Evolutionary conservation across 108 stramenopile genomes (phyloP).

Genomic region (Aurantiochytrium sp.): DNA sequence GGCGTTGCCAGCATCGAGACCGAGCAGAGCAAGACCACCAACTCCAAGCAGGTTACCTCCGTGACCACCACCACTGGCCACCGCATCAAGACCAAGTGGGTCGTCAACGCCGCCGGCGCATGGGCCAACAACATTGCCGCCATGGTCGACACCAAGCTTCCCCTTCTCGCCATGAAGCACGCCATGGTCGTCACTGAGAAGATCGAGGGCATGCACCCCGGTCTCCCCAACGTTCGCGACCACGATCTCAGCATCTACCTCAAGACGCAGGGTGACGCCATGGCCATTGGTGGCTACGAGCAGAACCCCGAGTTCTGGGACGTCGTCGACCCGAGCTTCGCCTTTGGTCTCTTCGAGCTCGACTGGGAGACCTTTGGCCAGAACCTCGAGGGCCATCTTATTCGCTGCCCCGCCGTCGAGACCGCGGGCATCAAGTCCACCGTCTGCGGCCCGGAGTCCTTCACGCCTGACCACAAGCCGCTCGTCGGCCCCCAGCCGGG

Average conservation of each 20-base stretch:
- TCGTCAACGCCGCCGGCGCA: slow-evolving; percentile 6
- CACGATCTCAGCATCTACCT: slow-evolving; percentile 15
- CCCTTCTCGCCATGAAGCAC: slow-evolving; percentile 16
- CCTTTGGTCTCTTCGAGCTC: slow-evolving; percentile 18
- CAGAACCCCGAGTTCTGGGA: slow-evolving; percentile 20
- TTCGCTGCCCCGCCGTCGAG: not conserved
- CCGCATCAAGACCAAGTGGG: slow-evolving; percentile 16
- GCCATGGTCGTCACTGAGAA: not conserved
- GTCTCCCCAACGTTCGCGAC: slow-evolving; percentile 9
- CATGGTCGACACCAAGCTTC: slow-evolving; percentile 11
- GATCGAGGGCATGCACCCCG: not conserved
- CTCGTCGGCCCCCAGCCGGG: slow-evolving; percentile 24
- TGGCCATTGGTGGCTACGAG: slow-evolving; percentile 19
- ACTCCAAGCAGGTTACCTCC: not conserved
- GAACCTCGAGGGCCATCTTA: slow-evolving; percentile 19
- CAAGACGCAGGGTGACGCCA: slow-evolving; percentile 14
- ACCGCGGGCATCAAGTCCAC: slow-evolving; percentile 23
- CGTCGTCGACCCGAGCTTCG: not conserved
- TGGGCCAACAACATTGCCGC: not conserved
- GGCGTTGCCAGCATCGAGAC: not conserved
- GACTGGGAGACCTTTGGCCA: slow-evolving; percentile 20
- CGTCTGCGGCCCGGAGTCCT: slow-evolving; percentile 35
- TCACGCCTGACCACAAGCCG: slow-evolving; percentile 29
- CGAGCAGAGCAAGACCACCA: not conserved
- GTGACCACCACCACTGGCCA: slow-evolving; percentile 12